Base-by-base conservation (phyloP, 305 asterid species). In the Solanum aculeatissimum region DNA sequence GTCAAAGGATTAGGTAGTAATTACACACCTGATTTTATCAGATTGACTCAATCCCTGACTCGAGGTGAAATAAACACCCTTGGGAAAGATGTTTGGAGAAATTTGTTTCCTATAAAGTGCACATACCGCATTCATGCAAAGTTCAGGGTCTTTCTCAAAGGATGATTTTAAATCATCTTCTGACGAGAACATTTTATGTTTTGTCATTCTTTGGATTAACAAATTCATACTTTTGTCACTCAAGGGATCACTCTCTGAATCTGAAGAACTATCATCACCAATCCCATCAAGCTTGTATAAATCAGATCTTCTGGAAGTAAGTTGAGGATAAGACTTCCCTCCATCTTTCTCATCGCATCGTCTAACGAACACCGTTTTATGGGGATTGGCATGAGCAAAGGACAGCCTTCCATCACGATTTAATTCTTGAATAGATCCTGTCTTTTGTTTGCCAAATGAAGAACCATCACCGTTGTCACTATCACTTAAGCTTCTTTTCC, bases 51-150 rank as follows among this genome's bases (percentile, higher is more conserved):
- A 83, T 51, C 60, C 87, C 47, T 38, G 89, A 49, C 60, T 54
- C 16, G 13, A 49, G 49, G 65, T 62, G 72, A 45, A 29, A 43
- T 54, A 54, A 49, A 86, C 63, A 68, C 49, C 32, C 55, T 42
- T 7, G 9, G 45, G 27, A 10, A 83, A 83, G 79, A 79, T 83
- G 60, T 51, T 84, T n/a, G 70, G 77, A 82, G 72, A 60, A 54
- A 75, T 29, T 42, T 78, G 83, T 66, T 82, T 85, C 66, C 92
- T 63, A 85, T 90, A 87, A 57, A 89, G 91, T 35, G 92, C 90
- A 69, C 92, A 92, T 9, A 90, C 86, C 14, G 88, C 94, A 53
- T 87, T 83, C 89, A 88, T 69, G 85, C 90, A 88, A 68, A 90
- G 87, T 32, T 88, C 91, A 21, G 77, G 53, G 53, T 89, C 88